phyloP scores from a whole-genome alignment of 495 filamentous ascomycete genomes.

The Bombardia bombarda region DNA sequence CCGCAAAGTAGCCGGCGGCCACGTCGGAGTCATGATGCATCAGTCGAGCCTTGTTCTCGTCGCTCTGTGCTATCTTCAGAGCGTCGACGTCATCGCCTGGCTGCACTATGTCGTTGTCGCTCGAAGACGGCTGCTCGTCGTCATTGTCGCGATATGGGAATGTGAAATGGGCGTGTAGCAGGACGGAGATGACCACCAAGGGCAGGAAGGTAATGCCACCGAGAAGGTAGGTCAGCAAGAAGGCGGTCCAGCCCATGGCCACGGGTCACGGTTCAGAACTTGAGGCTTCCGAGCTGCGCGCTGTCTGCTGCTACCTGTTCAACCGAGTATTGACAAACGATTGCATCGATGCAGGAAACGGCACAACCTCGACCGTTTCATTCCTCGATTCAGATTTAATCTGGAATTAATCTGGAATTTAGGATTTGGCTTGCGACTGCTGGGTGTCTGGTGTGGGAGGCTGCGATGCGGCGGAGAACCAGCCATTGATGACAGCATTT shows the following conservation, averaged over 20 bases:
- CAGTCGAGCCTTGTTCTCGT: constrained; percentile 33
- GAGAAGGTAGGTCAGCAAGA: constrained; percentile 72
- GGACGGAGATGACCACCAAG: constrained; percentile 52
- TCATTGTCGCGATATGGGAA: constrained; percentile 45
- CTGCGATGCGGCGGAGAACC: neutral
- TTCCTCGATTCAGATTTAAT: neutral
- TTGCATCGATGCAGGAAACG: constrained; percentile 18
- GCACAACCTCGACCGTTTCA: constrained; percentile 1
- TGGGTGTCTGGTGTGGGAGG: neutral
- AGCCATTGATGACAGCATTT: neutral
- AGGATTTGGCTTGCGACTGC: neutral
- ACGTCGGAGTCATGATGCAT: constrained; percentile 66
- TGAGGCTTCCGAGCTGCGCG: no score
- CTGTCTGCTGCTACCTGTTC: constrained; percentile 21
- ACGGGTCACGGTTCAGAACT: no score
- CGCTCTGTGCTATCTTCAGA: constrained; percentile 36
- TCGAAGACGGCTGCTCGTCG: constrained; percentile 13
- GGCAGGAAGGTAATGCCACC: constrained; percentile 91
- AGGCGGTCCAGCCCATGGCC: constrained; percentile 62
- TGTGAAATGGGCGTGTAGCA: constrained; percentile 63
- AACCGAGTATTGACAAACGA: constrained; percentile 5
- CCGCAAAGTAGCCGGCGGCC: constrained; percentile 88
- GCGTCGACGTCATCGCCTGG: constrained; percentile 40
- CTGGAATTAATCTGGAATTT: neutral
- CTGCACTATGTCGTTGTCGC: constrained; percentile 34